Conservation (phyloP, 768 basidiomycete species). For the Phaffia australis region DNA sequence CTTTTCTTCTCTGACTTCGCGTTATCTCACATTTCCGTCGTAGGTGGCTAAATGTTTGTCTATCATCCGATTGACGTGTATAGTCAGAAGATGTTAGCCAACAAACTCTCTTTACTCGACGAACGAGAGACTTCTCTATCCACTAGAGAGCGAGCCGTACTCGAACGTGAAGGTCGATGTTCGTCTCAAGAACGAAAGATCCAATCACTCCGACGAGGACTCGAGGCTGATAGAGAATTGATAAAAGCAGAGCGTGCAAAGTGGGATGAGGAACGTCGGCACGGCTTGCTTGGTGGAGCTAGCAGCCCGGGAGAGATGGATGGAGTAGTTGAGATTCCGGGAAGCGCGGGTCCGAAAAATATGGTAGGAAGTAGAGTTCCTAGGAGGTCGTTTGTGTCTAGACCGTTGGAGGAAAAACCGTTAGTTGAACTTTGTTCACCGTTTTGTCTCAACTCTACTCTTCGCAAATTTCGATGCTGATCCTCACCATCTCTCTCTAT, state of each 20-base stretch:
- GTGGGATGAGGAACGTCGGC: slow-evolving; percentile 23
- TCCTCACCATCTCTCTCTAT: too few species aligned
- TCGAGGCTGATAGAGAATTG: slow-evolving; percentile 16
- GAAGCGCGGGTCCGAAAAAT: neutral
- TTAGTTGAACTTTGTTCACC: neutral
- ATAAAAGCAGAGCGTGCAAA: slow-evolving; percentile 6
- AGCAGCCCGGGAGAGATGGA: slow-evolving; percentile 20
- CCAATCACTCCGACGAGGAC: neutral
- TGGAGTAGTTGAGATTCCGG: slow-evolving; percentile 21
- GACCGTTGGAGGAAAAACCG: slow-evolving; percentile 23
- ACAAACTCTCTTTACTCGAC: neutral
- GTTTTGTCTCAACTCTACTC: neutral
- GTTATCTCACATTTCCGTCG: neutral
- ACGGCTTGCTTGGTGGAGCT: neutral
- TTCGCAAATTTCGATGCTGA: neutral
- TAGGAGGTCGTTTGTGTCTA: slow-evolving; percentile 19
- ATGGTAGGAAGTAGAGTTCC: slow-evolving; percentile 19
- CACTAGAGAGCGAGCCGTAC: slow-evolving; percentile 8
- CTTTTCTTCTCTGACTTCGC: neutral
- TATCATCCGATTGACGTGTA: neutral
- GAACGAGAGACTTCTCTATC: slow-evolving; percentile 14
- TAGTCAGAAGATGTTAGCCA: slow-evolving; percentile 4
- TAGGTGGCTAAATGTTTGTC: too few species aligned
- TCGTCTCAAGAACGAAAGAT: slow-evolving; percentile 15
- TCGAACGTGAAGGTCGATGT: slow-evolving; percentile 18